Base-by-base conservation (phyloP, 2,329 filamentous ascomycete genomes). In the Penicillium sp. region DNA sequence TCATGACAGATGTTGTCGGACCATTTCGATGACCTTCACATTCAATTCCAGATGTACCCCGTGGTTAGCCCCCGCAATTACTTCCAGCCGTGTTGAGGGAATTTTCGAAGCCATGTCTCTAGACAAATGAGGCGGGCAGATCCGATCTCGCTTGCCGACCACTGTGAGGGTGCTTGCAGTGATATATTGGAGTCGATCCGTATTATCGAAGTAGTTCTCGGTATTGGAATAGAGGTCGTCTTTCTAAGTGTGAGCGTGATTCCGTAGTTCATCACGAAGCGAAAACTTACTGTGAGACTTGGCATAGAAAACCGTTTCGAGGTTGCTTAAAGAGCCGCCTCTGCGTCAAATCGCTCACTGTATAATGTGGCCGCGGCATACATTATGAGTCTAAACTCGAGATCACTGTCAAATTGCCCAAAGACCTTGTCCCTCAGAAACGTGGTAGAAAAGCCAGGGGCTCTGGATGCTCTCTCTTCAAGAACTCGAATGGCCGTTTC, bases 391-490 rank as follows among this genome's bases (percentile, higher is more conserved):
- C 61, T 67, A 37, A 78, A 77, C 49, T 78, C 75, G 3, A 72
- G 59, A 48, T 77, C 72, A 56, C 68, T 73, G 22, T 73, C 66
- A 52, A 73, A 77, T 0, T 63, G 58, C 1, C 73, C 73, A 46
- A 77, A 77, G 3, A 77, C 73, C 37, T 76, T 76, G 26, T 74
- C 63, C 24, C 61, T 65, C 9, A 77, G 59, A 72, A 77, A 75
- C n/a, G 68, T 63, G 8, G 69, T 63, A 2, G 73, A 75, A 53
- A 76, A 71, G 51, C 68, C 70, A 1, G 75, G 75, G 0, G 69
- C 74, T 44, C 65, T 68, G 54, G 68, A 56, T 2, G 75, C 60
- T 24, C 74, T 60, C 46, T 67, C 48, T 50, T 71, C 68, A n/a
- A 76, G 63, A 1, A 19, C 27, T 29, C 11, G 13, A n/a, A 51